Evolutionary conservation across 2,329 filamentous ascomycete species (phyloP), one percentile per base, ranked within the genome.

Genomic region (Penicillium sp.): DNA sequence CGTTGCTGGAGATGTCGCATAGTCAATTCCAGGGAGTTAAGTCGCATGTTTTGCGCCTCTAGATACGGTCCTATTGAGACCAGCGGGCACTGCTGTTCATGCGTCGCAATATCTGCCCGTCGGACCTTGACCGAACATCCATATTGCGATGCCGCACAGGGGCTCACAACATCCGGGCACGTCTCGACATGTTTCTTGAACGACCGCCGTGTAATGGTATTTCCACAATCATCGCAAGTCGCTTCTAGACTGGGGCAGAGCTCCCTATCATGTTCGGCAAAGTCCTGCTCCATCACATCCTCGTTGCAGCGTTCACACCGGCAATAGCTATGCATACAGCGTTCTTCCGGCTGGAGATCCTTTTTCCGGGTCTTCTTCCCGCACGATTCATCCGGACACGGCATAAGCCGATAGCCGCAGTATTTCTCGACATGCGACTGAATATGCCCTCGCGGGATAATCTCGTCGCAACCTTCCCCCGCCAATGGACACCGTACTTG

Each of bases 351-450:
- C 44, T 81, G 76, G n/a, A 82, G 74, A 70, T 88, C 82, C 72
- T 85, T 88, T 68, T 84, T 82, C 47, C 80, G 80, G n/a, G 85
- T 81, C 53, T 79, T 78, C 63, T 83, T 77, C 22, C 80, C 78
- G 71, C 87, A 89, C 13, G 77, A 75, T 35, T 75, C 67, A 22
- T 77, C 77, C 1, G 83, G 79, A 62, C 87, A 89, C 61, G 82
- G 79, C 24, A 89, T 76, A 40, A 81, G 74, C 55, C 82, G 80
- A 68, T 85, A 85, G 12, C 81, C 81, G 70, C 87, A 89, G 69
- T 89, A 87, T 65, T 85, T 84, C 70, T 85, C 82, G 55, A 88
- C 82, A 70, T 89, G 87, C 61, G 84, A 81, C 72, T 85, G 81
- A 53, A 88, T 79, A 68, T 86, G 83, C 45, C 83, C 84, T 53